A percentile compares a stretch with the other conserved stretches of the same genome.
These are phyloP conservation scores for Salix viminalis DNA, from an alignment of 345 rosid genomes.

Conservation along the genomic window DNA sequence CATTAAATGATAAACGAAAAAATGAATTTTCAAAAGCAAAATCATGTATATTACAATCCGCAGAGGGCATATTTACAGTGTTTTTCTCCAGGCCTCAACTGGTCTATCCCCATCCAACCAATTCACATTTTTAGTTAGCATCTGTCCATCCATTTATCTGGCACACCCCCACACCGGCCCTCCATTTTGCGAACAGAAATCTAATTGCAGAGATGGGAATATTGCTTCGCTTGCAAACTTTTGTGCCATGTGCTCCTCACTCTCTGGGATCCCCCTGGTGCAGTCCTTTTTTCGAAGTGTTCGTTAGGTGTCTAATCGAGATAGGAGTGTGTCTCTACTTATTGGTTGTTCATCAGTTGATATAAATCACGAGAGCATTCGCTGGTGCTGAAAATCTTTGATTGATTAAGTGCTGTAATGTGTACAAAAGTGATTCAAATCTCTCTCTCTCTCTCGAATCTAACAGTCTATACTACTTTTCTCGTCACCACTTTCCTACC, in stretches of 20 bases:
- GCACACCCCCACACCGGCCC: neutral
- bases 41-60: no score
- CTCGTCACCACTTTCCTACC: constrained; percentile 12
- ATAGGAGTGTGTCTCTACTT: no score
- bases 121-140: neutral
- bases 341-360: neutral
- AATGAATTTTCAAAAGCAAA: no score
- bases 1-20: no score
- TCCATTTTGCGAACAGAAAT: neutral
- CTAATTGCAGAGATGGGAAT: neutral
- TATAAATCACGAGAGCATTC: neutral
- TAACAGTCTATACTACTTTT: constrained; percentile 8
- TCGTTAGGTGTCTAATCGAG: neutral
- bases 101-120: no score
- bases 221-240: neutral
- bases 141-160: neutral
- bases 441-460: constrained; percentile 12
- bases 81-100: no score
- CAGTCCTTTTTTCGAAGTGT: neutral
- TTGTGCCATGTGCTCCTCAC: neutral
- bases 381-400: constrained; percentile 26
- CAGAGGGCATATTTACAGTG: no score
- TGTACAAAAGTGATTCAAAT: constrained; percentile 39
- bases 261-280: neutral
- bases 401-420: constrained; percentile 36